Conservation (phyloP, 2,329 filamentous ascomycete genomes). For the Lachnum nothofagi region DNA sequence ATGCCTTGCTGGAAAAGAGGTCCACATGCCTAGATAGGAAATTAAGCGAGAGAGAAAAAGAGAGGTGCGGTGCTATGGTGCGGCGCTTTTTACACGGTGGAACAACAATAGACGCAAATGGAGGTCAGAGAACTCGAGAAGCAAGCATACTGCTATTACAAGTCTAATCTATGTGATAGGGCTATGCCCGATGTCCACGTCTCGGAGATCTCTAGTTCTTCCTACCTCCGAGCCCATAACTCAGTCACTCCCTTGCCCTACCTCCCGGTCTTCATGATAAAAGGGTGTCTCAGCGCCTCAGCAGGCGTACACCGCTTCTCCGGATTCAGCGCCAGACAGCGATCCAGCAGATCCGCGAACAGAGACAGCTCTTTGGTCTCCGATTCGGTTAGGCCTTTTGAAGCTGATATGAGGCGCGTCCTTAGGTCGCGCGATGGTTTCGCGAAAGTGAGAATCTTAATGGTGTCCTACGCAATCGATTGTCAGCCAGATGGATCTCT, state of each 20-base stretch:
- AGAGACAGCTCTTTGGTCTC: constrained; percentile 73
- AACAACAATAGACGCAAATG: background rate
- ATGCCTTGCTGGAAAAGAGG: too few relatives aligned
- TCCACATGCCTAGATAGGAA: too few relatives aligned
- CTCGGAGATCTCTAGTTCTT: too few relatives aligned
- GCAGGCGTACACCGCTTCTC: constrained; percentile 84
- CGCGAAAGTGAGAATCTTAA: constrained; percentile 62
- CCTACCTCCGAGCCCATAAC: too few relatives aligned
- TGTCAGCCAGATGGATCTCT: constrained; percentile 10
- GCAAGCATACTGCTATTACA: background rate
- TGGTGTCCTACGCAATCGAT: constrained; percentile 48
- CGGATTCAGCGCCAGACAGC: constrained; percentile 82
- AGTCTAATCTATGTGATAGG: background rate
- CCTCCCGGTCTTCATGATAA: constrained; percentile 49
- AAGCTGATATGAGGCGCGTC: constrained; percentile 69
- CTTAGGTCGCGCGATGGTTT: constrained; percentile 80
- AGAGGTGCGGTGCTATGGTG: background rate
- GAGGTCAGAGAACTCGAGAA: background rate
- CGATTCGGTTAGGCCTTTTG: constrained; percentile 65
- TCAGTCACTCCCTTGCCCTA: background rate
- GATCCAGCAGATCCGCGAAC: constrained; percentile 83
- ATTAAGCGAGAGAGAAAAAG: too few relatives aligned
- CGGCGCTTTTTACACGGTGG: background rate
- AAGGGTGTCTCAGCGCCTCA: constrained; percentile 84
- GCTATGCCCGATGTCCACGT: too few relatives aligned